phyloP scores from a whole-genome alignment of 164 flowering plant genomes.

The Warburgia ugandensis region DNA sequence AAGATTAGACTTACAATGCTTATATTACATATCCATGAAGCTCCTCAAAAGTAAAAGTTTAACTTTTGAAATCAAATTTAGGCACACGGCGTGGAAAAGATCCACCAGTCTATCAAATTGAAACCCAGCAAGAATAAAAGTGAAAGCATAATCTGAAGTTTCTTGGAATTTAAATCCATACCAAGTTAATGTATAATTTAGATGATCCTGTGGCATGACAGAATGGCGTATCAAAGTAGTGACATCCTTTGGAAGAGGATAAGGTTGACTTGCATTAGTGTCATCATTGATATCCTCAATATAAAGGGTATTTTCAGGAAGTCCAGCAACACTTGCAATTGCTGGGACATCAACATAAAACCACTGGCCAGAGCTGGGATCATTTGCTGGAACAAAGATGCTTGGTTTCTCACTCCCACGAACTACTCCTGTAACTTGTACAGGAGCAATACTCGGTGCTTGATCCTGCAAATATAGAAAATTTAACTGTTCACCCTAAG shows the following conservation, averaged over 20 bases:
- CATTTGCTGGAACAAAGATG: constrained; percentile 90
- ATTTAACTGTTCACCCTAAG: too few relatives aligned
- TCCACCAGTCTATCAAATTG: too few relatives aligned
- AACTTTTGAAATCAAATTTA: too few relatives aligned
- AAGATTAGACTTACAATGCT: too few relatives aligned
- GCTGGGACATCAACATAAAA: constrained; percentile 88
- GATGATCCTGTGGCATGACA: constrained; percentile 96
- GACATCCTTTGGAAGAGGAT: constrained; percentile 86
- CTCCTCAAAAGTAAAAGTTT: too few relatives aligned
- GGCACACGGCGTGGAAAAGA: too few relatives aligned
- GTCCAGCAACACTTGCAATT: constrained; percentile 58
- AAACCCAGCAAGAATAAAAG: too few relatives aligned
- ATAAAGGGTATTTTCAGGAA: constrained; percentile 63
- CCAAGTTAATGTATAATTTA: constrained; percentile 79
- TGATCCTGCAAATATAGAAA: constrained; percentile 34
- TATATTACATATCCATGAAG: too few relatives aligned
- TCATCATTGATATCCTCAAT: constrained; percentile 75
- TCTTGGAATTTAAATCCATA: too few relatives aligned
- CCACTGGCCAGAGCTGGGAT: constrained; percentile 74
- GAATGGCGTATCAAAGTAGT: constrained; percentile 66
- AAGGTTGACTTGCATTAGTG: constrained; percentile 61
- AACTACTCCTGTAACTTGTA: constrained; percentile 71
- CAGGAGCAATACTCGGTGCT: constrained; percentile 26
- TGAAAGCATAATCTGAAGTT: too few relatives aligned
- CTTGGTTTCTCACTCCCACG: constrained; percentile 92